Evolutionary conservation across 345 rosid species (phyloP).

Genomic region (Durio zibethinus): DNA sequence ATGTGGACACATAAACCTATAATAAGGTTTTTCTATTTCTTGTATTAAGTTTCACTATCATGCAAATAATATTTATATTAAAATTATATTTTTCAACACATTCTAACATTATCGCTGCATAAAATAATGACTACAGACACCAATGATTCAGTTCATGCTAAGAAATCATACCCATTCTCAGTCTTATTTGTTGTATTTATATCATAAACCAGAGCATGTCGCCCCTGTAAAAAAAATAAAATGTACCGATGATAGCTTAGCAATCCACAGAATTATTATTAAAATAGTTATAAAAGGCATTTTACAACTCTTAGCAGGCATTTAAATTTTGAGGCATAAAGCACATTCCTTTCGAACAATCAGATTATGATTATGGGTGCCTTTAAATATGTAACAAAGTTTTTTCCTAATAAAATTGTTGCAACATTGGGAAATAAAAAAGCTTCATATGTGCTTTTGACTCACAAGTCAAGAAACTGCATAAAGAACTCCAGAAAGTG

Average conservation of each 20-base stretch:
- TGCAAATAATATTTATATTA: background rate
- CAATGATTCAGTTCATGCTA: background rate
- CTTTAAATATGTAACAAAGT: background rate
- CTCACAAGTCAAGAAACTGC: background rate
- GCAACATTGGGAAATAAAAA: background rate
- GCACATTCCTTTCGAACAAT: background rate
- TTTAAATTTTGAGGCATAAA: background rate
- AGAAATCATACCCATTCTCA: conserved; percentile 77
- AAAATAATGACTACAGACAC: background rate
- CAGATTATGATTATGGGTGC: background rate
- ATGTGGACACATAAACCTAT: background rate
- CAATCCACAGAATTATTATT: background rate
- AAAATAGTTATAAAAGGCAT: background rate
- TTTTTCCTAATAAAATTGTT: background rate
- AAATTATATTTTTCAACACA: background rate
- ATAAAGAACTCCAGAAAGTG: background rate
- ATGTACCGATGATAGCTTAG: conserved; percentile 1
- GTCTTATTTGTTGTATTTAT: conserved; percentile 58
- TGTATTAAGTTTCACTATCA: background rate
- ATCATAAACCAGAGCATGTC: conserved; percentile 93
- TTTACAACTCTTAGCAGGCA: background rate
- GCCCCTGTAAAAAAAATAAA: conserved; percentile 49
- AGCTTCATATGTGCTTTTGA: background rate
- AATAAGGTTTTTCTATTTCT: background rate
- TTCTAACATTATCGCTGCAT: background rate